phyloP scores from a whole-genome alignment of 176 grass and related monocot genomes.

The Miscanthus lutarioriparius region DNA sequence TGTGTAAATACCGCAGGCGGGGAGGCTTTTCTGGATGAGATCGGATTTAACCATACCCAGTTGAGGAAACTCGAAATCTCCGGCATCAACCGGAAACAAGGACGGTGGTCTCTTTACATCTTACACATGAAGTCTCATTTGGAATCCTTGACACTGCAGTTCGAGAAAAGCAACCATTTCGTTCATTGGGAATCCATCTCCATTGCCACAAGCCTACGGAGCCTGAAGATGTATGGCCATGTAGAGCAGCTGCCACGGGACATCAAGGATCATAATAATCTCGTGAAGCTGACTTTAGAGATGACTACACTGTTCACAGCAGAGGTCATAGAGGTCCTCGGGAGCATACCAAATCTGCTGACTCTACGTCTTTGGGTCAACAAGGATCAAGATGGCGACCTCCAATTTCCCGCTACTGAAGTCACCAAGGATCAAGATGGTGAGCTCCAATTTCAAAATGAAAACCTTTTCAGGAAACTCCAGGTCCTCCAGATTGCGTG shows the following conservation, averaged over 20 bases:
- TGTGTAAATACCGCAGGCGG: neutral
- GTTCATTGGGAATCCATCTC: no score
- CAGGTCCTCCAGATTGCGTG: neutral
- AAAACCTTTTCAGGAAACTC: neutral
- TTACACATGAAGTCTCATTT: fast-evolving
- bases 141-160: neutral
- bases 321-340: neutral
- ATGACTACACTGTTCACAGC: no score
- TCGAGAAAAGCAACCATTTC: neutral
- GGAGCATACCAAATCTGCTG: neutral
- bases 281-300: no score
- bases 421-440: neutral
- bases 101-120: fast-evolving
- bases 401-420: neutral
- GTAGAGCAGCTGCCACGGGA: neutral
- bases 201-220: neutral
- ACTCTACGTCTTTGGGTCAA: neutral
- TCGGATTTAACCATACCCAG: neutral
- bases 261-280: neutral
- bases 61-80: neutral
- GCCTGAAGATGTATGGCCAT: neutral
- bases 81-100: neutral
- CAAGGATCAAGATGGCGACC: neutral
- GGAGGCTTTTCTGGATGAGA: neutral
- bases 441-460: neutral